Evolutionary conservation across 345 rosid species (phyloP), one percentile per base, ranked within the genome.

Genomic region (Toxicodendron radicans): DNA sequence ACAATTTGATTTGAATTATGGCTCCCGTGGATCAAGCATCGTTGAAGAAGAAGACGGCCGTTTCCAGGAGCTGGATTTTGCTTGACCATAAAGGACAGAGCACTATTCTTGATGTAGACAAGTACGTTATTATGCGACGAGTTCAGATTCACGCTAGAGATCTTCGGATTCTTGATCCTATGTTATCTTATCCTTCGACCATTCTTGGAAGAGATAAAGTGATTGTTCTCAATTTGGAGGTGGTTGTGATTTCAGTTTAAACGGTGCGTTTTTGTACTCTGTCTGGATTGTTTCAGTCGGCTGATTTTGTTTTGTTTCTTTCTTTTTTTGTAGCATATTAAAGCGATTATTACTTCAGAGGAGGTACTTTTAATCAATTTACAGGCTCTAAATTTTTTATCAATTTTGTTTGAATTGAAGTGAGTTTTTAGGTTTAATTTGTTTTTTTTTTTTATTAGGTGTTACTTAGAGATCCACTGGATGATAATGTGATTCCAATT

Each of bases 221-320:
- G 57, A 85, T 85, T 69, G 91, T 88, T 64, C 81, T 88, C 74
- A 88, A 84, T 70, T 81, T 85, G 76, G 88, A 85, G 86, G 91
- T 83, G 53, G 43, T 52, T 13, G 18, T 18, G 21, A 0, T 45
- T 46, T 35, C 10, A 23, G 35, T 16, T 20, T 21, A 4, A 7
- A 32, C 66, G 27, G 48, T 43, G 9, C 23, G 32, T 21, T 58
- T 43, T 63, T 58, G 35, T 41, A 16, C 2, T 66, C 6, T 8
- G 24, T 38, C 7, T 48, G 8, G 49, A 21, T 13, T 61, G n/a
- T 24, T 72, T 70, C 59, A 4, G 20, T 8, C 14, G 21, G 21
- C 61, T 81, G 46, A 57, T 73, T 72, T 66, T 18, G 76, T 46
- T 76, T 75, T 32, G 46, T 68, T 65, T 32, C 21, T 45, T 18